Evolutionary conservation across 2,329 filamentous ascomycete genomes (phyloP).

Genomic region (Aspergillus piperis): DNA sequence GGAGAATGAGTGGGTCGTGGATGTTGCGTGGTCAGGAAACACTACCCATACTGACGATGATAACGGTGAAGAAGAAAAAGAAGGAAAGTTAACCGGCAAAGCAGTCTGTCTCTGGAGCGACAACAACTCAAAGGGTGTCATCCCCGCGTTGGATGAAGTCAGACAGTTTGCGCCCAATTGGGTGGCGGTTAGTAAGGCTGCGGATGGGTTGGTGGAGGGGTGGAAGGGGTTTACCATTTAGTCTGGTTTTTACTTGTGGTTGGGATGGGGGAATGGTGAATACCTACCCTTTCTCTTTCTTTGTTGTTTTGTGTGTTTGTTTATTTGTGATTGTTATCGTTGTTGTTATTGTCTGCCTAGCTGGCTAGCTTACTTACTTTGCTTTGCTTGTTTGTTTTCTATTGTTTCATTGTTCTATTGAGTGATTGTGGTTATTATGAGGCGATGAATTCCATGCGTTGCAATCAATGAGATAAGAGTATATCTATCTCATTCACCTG

Average conservation of each 20-base stretch:
- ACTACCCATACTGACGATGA: constrained; percentile 18
- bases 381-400: too few relatives aligned
- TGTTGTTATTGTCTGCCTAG: neutral
- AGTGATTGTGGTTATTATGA: too few relatives aligned
- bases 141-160: constrained; percentile 83
- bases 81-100: constrained; percentile 57
- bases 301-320: neutral
- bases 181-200: constrained; percentile 73
- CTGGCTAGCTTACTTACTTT: too few relatives aligned
- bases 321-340: neutral
- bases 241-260: too few relatives aligned
- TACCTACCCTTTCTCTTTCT: neutral
- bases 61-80: constrained; percentile 29
- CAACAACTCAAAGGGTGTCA: constrained; percentile 67
- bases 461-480: too few relatives aligned
- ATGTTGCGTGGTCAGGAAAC: constrained; percentile 60
- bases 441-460: too few relatives aligned
- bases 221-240: constrained; percentile 65
- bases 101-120: constrained; percentile 88
- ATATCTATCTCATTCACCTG: too few relatives aligned
- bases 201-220: constrained; percentile 79
- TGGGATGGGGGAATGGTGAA: neutral
- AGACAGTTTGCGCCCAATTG: constrained; percentile 75
- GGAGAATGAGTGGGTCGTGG: constrained; percentile 73
- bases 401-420: too few relatives aligned